phyloP scores from a whole-genome alignment of 2,329 filamentous ascomycete genomes.

The Alternaria ventricosa region DNA sequence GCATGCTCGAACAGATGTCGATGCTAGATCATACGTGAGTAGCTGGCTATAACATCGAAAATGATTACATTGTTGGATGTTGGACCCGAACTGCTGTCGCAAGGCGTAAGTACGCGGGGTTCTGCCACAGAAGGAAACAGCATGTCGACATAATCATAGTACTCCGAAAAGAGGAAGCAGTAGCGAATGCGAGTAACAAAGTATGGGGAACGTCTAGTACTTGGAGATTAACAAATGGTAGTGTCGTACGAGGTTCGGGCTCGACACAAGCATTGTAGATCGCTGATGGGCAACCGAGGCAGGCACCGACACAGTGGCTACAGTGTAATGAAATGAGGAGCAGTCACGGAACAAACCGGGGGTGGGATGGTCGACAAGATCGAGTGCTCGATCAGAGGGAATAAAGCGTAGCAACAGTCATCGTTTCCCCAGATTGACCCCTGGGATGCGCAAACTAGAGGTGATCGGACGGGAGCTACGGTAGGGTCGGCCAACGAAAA shows the following conservation, averaged over 20 bases:
- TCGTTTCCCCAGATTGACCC: background rate
- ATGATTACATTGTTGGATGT: background rate
- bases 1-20: background rate
- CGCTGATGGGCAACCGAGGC: background rate
- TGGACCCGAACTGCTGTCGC: background rate
- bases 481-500: background rate
- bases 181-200: background rate
- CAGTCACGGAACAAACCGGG: background rate
- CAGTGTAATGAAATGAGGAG: background rate
- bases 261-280: background rate
- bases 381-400: background rate
- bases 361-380: background rate
- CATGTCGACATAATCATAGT: background rate
- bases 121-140: background rate
- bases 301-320: background rate
- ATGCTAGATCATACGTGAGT: background rate
- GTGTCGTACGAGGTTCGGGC: background rate
- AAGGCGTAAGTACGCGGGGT: background rate
- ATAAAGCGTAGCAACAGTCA: background rate
- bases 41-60: background rate
- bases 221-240: background rate
- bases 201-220: background rate
- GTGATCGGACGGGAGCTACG: slow-evolving; percentile 1
- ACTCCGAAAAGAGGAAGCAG: background rate
- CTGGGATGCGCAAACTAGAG: background rate